Base-by-base conservation (phyloP, 2,329 filamentous ascomycete genomes). In the Exophiala alcalophila region DNA sequence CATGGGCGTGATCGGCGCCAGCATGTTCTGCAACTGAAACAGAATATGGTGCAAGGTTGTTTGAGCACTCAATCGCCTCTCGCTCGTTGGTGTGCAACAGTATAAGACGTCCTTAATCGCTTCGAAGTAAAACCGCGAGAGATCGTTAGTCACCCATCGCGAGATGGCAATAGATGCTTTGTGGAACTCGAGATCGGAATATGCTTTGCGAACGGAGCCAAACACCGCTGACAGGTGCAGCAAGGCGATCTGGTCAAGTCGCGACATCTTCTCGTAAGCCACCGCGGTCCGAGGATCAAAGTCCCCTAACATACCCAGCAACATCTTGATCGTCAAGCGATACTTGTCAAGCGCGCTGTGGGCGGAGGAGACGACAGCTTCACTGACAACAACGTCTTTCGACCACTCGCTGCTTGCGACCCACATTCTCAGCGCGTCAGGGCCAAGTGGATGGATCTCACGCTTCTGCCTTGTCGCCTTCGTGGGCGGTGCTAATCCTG, bases 111-210 rank as follows among this genome's bases (percentile, higher is more conserved):
- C 92, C 65, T 98, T 98, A 57, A 90, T 74, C 0, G 86, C 81
- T 65, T 98, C 92, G 44, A 98, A 80, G 63, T 97, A 98, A 64
- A 96, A 94, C 0, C 91, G 84, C 0, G 89, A 96, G 16, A 98
- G 74, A 54, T 96, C 86, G 16, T 75, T 80, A 41, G 81, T 80
- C 46, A 94, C 75, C 82, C 90, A 96, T 50, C 79, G 78, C 64
- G 90, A 94, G 52, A 97, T 73, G 3, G 76, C 67, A 46, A 73
- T 79, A 4, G 89, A 71, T 9, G 77, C 90, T 64, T 81, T 85
- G 73, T 88, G 83, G 64, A 95, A 96, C 59, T 95, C 86, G 59
- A 86, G 84, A 18, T 77, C 77, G 24, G 76, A 66, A 59, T 83
- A 89, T 15, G 83, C 76, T 11, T 71, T 68, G 50, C 77, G 75